These are phyloP conservation scores for Diutina neorugosa DNA, from an alignment of 1,139 yeast species.

Conservation along the genomic window DNA sequence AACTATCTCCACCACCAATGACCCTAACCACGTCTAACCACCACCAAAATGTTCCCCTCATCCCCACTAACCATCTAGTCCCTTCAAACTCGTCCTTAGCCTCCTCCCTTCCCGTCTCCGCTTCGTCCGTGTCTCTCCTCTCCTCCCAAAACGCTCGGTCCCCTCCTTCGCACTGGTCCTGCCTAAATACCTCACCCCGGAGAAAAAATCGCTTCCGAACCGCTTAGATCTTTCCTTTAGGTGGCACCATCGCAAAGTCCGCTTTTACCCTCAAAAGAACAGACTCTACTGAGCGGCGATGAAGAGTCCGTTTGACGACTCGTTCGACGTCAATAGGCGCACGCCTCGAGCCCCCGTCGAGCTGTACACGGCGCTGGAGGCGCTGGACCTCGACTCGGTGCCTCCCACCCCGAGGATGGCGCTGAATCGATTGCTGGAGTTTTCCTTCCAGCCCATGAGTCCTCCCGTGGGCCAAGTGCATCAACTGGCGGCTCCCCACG, in stretches of 20 bases:
- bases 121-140: background rate
- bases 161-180: background rate
- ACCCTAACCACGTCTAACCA: background rate
- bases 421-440: background rate
- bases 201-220: background rate
- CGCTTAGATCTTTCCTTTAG: background rate
- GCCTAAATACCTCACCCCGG: background rate
- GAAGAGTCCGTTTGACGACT: constrained; percentile 4
- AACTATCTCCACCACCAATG: background rate
- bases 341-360: background rate
- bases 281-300: background rate
- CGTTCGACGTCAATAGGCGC: background rate
- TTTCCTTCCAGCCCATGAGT: background rate
- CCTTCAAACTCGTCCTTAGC: no score
- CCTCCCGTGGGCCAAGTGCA: background rate
- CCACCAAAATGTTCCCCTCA: no score
- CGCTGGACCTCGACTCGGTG: background rate
- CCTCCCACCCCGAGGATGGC: background rate
- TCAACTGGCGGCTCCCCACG: background rate
- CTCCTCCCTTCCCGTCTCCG: no score
- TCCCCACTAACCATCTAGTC: background rate
- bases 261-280: no score
- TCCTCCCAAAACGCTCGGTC: background rate
- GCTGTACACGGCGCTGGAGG: constrained; percentile 2
- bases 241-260: background rate